Evolutionary conservation across 78 protist species (phyloP).

Genomic region (Dictyostelium firmibasis): DNA sequence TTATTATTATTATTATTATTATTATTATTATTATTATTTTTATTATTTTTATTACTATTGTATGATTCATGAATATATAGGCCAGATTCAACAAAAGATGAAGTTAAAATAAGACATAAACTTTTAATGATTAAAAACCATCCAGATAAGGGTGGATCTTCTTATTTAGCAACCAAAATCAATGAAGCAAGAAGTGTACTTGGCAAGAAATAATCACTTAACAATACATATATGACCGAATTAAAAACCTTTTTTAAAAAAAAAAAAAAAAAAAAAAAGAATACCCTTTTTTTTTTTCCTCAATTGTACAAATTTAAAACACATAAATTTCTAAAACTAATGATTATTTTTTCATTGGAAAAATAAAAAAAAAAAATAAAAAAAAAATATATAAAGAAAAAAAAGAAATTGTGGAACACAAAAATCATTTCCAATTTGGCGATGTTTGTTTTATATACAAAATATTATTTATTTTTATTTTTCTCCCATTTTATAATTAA

Average conservation of each 20-base stretch:
- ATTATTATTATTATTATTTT: too few relatives aligned
- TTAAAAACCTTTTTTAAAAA: background rate
- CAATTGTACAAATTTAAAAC: background rate
- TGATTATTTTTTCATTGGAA: background rate
- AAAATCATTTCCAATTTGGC: background rate
- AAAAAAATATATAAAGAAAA: background rate
- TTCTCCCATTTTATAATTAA: background rate
- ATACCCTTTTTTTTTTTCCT: background rate
- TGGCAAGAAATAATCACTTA: background rate
- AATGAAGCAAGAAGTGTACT: conserved; percentile 59
- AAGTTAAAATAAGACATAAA: conserved; percentile 37
- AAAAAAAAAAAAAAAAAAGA: background rate
- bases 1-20: too few relatives aligned
- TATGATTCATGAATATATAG: too few relatives aligned
- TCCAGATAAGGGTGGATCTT: conserved; percentile 80
- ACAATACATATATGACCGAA: background rate
- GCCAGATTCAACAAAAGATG: conserved; percentile 20
- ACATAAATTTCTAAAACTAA: background rate
- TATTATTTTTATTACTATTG: background rate
- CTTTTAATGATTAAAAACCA: conserved; percentile 53
- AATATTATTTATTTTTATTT: background rate
- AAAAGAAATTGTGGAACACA: too few relatives aligned
- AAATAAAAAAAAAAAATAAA: background rate
- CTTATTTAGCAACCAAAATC: conserved; percentile 68
- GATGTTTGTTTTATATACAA: too few relatives aligned